A percentile compares a stretch with the other conserved stretches of the same genome.
Conservation (phyloP, 805 yeast genomes). For the Myxozyma lipomycoides region DNA sequence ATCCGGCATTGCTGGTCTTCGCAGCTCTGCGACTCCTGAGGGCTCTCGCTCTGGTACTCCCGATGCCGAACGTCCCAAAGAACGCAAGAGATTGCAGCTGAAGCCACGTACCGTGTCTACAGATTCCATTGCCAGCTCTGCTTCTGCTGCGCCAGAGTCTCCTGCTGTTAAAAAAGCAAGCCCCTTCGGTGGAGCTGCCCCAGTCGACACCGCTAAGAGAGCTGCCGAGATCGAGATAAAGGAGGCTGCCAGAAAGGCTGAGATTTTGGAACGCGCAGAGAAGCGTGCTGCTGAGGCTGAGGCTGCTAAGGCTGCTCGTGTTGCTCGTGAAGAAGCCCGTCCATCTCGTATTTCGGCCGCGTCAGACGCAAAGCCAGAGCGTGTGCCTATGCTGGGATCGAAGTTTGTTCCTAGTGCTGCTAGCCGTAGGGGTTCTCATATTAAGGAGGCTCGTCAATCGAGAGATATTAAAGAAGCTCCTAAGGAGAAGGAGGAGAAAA, state of each 20-base stretch:
- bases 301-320: slow-evolving; percentile 11
- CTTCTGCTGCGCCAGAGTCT: slow-evolving; percentile 35
- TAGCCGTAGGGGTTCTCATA: background rate
- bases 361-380: background rate
- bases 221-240: slow-evolving; percentile 57
- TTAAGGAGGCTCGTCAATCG: slow-evolving; percentile 5
- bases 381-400: background rate
- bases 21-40: slow-evolving; percentile 1
- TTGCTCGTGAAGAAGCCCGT: background rate
- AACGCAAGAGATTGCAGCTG: slow-evolving; percentile 41
- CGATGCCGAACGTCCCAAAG: slow-evolving; percentile 37
- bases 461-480: background rate
- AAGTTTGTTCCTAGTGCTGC: background rate
- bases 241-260: slow-evolving; percentile 6
- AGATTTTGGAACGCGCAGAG: slow-evolving; percentile 6
- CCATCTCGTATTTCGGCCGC: background rate
- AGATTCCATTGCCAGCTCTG: slow-evolving; percentile 34
- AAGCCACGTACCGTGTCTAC: slow-evolving; percentile 35
- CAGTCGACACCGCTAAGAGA: slow-evolving; percentile 70
- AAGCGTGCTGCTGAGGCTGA: slow-evolving; percentile 8
- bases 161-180: slow-evolving; percentile 44
- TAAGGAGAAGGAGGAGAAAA: slow-evolving; percentile 5
- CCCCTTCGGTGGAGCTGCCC: slow-evolving; percentile 83
- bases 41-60: slow-evolving; percentile 13
- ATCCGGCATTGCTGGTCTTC: slow-evolving; percentile 3